These are phyloP conservation scores for Rosa chinensis DNA, from an alignment of 306 rosid species.

Conservation along the genomic window DNA sequence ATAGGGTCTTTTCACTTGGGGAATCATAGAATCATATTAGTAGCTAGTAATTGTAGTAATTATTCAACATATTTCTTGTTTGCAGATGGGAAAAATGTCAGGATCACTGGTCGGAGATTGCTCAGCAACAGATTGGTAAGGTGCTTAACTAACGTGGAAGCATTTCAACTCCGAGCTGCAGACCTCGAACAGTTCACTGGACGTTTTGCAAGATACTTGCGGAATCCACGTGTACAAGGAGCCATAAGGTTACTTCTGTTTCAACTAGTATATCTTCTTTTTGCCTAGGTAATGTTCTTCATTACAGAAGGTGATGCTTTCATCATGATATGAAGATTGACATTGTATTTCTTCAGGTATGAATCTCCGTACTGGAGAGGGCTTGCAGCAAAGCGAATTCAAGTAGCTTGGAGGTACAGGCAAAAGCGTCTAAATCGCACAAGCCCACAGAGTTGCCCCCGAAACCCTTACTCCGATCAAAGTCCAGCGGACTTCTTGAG, in stretches of 20 bases:
- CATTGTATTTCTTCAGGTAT: slow-evolving; percentile 34
- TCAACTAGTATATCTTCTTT: neutral
- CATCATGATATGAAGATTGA: neutral
- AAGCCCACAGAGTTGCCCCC: neutral
- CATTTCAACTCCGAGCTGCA: slow-evolving; percentile 57
- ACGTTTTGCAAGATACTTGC: slow-evolving; percentile 60
- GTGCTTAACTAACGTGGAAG: slow-evolving; percentile 73
- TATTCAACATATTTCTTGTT: neutral
- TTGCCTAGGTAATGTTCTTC: neutral
- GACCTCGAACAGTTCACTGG: slow-evolving; percentile 73
- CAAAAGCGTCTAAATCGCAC: slow-evolving; percentile 46
- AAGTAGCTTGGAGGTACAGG: slow-evolving; percentile 69
- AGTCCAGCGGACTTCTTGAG: neutral
- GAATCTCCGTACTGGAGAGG: slow-evolving; percentile 66
- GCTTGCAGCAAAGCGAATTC: slow-evolving; percentile 58
- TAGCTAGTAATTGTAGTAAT: neutral
- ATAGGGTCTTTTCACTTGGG: neutral
- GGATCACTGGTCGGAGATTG: slow-evolving; percentile 55
- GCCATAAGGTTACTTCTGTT: slow-evolving; percentile 57
- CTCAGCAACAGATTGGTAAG: slow-evolving; percentile 55
- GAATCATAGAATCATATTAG: neutral
- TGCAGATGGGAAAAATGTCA: slow-evolving; percentile 47
- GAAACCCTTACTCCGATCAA: neutral
- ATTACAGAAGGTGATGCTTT: neutral
- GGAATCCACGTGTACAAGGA: slow-evolving; percentile 56